Evolutionary conservation across 1,139 yeast species (phyloP), one percentile per base, ranked within the genome.

Genomic region (Blastobotrys arbuscula): DNA sequence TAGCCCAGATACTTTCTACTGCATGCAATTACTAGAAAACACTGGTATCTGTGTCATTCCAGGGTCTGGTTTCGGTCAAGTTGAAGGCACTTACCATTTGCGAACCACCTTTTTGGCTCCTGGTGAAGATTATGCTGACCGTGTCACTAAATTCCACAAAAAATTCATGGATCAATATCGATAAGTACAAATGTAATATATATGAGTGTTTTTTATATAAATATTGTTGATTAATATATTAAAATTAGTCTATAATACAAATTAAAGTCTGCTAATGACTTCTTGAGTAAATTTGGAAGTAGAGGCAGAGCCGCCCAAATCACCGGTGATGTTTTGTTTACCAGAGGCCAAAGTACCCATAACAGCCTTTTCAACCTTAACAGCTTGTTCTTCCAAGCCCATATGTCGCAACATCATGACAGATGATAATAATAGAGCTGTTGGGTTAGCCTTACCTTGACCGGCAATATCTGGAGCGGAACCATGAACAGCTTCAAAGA

Each of bases 321-420:
- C 98, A 71, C 89, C 89, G 60, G 98, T 92, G 82, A 96, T 86
- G 74, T 79, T 78, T 71, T 85, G 94, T 59, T 89, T 81, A 63
- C 97, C 96, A 46, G 96, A 85, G 57, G 97, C 97, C 67, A 92
- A 85, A 61, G 97, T 88, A 65, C 78, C 79, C 68, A 89, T 79
- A 52, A 90, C 96, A 54, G 98, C 97, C 60, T 69, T 72, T 76
- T 89, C 95, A 66, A 92, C 88, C 70, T 74, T 77, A 68, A 79
- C 84, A 62, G 97, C 97, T 62, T 83, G 79, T 41, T 76, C 74
- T 69, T 78, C 76, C 71, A 92, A 79, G 49, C 87, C 83, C 97
- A 92, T 89, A 78, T 92, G 97, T 78, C 95, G 86, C 79, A 92
- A 84, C 97, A 92, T 90, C 97, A 92, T 90, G 67, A 89, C 89